Conservation (phyloP, 441 rosid species). For the Bocquillonia castaneifolia region DNA sequence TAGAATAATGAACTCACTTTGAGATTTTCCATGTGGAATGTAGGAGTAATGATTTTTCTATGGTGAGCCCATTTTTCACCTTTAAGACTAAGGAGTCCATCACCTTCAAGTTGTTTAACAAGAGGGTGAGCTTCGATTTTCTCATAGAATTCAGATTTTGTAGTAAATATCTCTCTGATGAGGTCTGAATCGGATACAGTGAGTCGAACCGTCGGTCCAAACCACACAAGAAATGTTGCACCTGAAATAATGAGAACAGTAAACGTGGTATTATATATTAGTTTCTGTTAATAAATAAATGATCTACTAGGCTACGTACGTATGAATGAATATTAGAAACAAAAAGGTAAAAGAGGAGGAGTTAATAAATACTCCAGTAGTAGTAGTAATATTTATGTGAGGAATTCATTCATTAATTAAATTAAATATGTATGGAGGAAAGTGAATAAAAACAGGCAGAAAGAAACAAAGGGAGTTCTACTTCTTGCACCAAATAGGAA, state of each 20-base stretch:
- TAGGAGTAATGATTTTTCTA: slow-evolving; percentile 72
- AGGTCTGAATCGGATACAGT: slow-evolving; percentile 88
- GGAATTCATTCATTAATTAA: neutral
- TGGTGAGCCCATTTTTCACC: slow-evolving; percentile 96
- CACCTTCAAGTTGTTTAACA: slow-evolving; percentile 88
- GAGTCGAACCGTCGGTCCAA: slow-evolving; percentile 87
- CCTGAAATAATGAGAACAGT: slow-evolving; percentile 34
- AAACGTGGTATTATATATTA: too few species aligned
- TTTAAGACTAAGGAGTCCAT: slow-evolving; percentile 83
- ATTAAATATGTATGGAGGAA: neutral
- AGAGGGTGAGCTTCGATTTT: slow-evolving; percentile 89
- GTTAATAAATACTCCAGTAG: neutral
- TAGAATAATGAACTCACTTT: slow-evolving; percentile 39
- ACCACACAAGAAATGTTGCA: slow-evolving; percentile 90
- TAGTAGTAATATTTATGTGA: too few species aligned
- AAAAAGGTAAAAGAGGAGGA: neutral
- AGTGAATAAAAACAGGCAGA: neutral
- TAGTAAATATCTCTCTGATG: slow-evolving; percentile 71
- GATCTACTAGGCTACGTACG: too few species aligned
- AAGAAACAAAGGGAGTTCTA: slow-evolving; percentile 11
- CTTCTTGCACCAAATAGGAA: slow-evolving; percentile 38
- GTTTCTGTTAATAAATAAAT: neutral
- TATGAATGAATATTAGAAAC: neutral
- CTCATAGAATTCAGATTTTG: slow-evolving; percentile 73
- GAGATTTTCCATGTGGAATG: slow-evolving; percentile 94